A percentile compares a stretch with the other conserved stretches of the same genome.
Conservation (phyloP, 805 yeast species). For the Hanseniaspora thailandica region DNA sequence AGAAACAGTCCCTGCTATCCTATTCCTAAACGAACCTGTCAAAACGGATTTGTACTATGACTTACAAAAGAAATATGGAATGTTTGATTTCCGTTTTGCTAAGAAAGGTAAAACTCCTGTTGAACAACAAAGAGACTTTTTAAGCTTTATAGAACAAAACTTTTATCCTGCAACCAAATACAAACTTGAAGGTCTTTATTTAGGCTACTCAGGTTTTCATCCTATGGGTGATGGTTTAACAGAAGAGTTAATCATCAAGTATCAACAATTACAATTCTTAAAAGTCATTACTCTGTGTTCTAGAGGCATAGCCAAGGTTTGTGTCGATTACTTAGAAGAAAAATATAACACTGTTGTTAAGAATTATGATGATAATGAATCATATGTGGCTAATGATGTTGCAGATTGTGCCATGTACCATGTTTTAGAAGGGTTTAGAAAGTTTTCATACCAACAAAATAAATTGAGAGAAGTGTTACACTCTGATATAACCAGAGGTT, state of each 20-base stretch:
- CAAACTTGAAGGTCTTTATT: conserved; percentile 39
- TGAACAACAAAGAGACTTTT: conserved; percentile 5
- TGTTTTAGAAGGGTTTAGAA: conserved; percentile 43
- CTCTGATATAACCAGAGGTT: conserved; percentile 33
- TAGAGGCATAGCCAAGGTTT: conserved; percentile 46
- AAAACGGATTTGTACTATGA: conserved; percentile 2
- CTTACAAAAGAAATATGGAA: background rate
- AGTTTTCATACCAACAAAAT: conserved; percentile 32
- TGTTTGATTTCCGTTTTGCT: conserved; percentile 1
- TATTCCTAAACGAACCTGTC: conserved; percentile 14
- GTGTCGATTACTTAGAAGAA: conserved; percentile 32
- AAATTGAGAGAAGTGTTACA: conserved; percentile 28
- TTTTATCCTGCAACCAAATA: conserved; percentile 16
- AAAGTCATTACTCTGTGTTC: conserved; percentile 43
- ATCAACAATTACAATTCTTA: conserved; percentile 33
- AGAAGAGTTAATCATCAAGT: conserved; percentile 31
- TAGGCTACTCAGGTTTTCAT: conserved; percentile 47
- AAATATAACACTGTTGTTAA: conserved; percentile 35
- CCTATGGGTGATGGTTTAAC: conserved; percentile 39
- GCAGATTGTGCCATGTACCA: conserved; percentile 53
- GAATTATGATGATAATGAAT: conserved; percentile 28
- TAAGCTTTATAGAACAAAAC: conserved; percentile 2
- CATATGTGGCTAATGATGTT: conserved; percentile 45
- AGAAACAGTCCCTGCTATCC: background rate
- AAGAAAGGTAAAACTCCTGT: background rate